These are phyloP conservation scores for Pochonia chlamydosporia DNA, from an alignment of 2,329 filamentous ascomycete species.

Conservation along the genomic window DNA sequence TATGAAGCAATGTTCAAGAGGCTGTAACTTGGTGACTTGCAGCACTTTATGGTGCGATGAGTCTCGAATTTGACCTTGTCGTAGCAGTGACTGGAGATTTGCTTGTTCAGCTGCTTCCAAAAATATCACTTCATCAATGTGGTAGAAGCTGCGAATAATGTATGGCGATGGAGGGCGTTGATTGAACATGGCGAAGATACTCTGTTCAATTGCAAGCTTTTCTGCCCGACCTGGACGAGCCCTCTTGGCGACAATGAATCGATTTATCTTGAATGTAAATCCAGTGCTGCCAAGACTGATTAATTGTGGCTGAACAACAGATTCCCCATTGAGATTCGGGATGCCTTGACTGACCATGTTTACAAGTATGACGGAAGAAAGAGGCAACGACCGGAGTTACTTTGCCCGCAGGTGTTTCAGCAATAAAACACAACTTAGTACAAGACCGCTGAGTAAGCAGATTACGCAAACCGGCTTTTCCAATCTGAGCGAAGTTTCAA, in stretches of 20 bases:
- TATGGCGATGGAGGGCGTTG: conserved; percentile 9
- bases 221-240: conserved; percentile 4
- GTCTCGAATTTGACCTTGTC: background rate
- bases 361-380: too few relatives aligned
- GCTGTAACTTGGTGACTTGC: conserved; percentile 4
- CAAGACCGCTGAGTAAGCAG: too few relatives aligned
- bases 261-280: conserved; percentile 8
- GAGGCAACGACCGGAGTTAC: too few relatives aligned
- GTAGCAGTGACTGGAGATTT: background rate
- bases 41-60: conserved; percentile 1
- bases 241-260: conserved; percentile 10
- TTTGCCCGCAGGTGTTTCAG: too few relatives aligned
- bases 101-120: conserved; percentile 6
- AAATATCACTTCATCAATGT: conserved; percentile 8
- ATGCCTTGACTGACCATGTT: too few relatives aligned
- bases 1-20: conserved; percentile 1
- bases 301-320: conserved; percentile 3
- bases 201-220: conserved; percentile 4
- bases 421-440: too few relatives aligned
- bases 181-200: conserved; percentile 8
- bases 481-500: too few relatives aligned
- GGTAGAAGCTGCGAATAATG: conserved; percentile 8
- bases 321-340: too few relatives aligned
- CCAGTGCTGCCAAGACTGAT: conserved; percentile 11
- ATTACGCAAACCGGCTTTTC: too few relatives aligned